Base-by-base conservation (phyloP, 371 early-diverging fungal species). In the Lichtheimia corymbifera region DNA sequence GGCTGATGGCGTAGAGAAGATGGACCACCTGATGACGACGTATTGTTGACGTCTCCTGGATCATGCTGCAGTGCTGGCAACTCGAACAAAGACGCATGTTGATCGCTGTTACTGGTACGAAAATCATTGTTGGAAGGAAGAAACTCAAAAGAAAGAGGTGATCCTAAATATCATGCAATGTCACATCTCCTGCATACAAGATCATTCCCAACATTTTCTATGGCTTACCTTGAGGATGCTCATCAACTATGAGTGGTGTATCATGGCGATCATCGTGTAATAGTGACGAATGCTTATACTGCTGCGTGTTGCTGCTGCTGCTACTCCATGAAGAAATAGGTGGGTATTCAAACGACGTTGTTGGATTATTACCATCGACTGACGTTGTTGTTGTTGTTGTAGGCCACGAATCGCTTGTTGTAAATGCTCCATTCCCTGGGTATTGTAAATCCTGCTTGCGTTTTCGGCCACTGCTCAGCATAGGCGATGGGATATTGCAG, bases 371-470 rank as follows among this genome's bases (percentile, higher is more conserved):
- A 18, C 17, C 17, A 47, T 47, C 47, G 3, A 22, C 7, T 18
- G 18, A 47, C 2, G 47, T 17, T n/a, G 18, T 17, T 47, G 47
- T 47, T 17, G 47, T 43, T 12, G 44, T 14, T 43, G 44, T 18
- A 47, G 47, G 11, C 47, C 47, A 47, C 22, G 47, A 9, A 22
- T 47, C 47, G 17, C 9, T 17, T n/a, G 22, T 47, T 6, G 47
- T 47, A 22, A 11, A 35, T 35, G 35, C 5, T 35, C 53, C 44
- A 28, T 52, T 53, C 20, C 27, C 50, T 49, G 60, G 47, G 44
- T 65, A 65, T 12, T 64, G 64, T 35, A 64, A 14, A 58, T 65
- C 60, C 30, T 64, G 65, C 43, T 65, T 65, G 44, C 65, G 59
- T 53, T 65, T 65, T 44, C 65, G 58, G 15, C 35, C 22, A 15